Evolutionary conservation across 108 stramenopile species (phyloP).

Genomic region (Conticribra weissflogii): DNA sequence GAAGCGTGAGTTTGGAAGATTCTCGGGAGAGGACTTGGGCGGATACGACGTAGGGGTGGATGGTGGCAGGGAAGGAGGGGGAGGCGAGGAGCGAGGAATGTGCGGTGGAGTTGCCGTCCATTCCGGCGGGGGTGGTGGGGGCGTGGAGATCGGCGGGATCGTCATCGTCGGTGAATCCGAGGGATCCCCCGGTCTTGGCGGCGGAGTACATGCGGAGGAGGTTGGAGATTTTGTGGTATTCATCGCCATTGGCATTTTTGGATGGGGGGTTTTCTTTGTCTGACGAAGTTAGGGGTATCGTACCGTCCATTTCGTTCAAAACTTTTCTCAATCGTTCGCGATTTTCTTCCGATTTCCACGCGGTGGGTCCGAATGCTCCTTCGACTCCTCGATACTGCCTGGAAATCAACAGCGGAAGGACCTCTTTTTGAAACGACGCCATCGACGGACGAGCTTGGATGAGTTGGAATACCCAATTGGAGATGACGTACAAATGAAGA

Average conservation of each 20-base stretch:
- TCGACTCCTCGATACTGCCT: slow-evolving; percentile 74
- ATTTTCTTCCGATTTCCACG: slow-evolving; percentile 30
- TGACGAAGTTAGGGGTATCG: too few relatives aligned
- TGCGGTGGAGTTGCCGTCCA: background rate
- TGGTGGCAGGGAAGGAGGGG: slow-evolving; percentile 29
- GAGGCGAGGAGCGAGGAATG: background rate
- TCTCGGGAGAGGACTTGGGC: slow-evolving; percentile 60
- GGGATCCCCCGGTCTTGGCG: slow-evolving; percentile 13
- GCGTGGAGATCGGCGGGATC: slow-evolving; percentile 7
- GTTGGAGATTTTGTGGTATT: slow-evolving; percentile 17
- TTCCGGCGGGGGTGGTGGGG: slow-evolving; percentile 6
- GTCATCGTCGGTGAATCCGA: slow-evolving; percentile 26
- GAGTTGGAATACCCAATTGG: slow-evolving; percentile 80
- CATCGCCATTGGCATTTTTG: too few relatives aligned
- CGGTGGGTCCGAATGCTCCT: slow-evolving; percentile 65
- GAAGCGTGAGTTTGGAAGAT: slow-evolving; percentile 54
- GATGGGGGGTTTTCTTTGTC: too few relatives aligned
- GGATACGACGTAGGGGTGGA: slow-evolving; percentile 55
- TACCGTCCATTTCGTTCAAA: slow-evolving; percentile 29
- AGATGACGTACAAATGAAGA: slow-evolving; percentile 81
- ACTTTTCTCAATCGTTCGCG: slow-evolving; percentile 22
- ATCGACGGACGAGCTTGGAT: slow-evolving; percentile 49
- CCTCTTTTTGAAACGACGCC: slow-evolving; percentile 63
- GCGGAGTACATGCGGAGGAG: slow-evolving; percentile 27
- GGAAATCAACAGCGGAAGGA: slow-evolving; percentile 75